These are phyloP conservation scores for Trametes cubensis DNA, from an alignment of 768 basidiomycete species.

Conservation along the genomic window DNA sequence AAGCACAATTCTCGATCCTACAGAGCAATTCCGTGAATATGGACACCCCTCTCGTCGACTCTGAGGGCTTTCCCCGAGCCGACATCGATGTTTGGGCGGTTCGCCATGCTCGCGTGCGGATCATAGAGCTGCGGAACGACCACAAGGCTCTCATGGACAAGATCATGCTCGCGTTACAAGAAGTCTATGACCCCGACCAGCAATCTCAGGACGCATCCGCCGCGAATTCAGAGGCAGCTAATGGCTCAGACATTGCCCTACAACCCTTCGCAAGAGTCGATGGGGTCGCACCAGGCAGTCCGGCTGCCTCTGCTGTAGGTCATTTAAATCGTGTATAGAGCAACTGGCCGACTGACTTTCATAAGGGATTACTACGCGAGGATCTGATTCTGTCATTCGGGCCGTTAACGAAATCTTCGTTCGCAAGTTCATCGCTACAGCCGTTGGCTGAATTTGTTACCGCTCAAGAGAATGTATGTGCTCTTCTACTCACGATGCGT, in stretches of 20 bases:
- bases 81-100: slow-evolving; percentile 87
- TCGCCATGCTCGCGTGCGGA: slow-evolving; percentile 69
- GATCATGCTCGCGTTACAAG: slow-evolving; percentile 69
- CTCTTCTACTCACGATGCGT: not conserved
- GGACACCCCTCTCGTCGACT: slow-evolving; percentile 76
- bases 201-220: slow-evolving; percentile 28
- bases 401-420: slow-evolving; percentile 53
- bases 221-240: slow-evolving; percentile 1
- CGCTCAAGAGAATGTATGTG: slow-evolving; percentile 76
- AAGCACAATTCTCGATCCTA: slow-evolving; percentile 62
- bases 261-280: slow-evolving; percentile 81
- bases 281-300: slow-evolving; percentile 77
- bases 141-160: slow-evolving; percentile 62
- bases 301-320: slow-evolving; percentile 80
- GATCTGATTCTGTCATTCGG: slow-evolving; percentile 81
- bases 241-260: slow-evolving; percentile 20
- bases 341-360: slow-evolving; percentile 4
- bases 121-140: slow-evolving; percentile 86
- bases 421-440: slow-evolving; percentile 58
- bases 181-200: slow-evolving; percentile 56
- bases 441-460: slow-evolving; percentile 75
- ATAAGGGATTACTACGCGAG: slow-evolving; percentile 65
- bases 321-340: slow-evolving; percentile 16
- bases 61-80: slow-evolving; percentile 86
- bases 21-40: slow-evolving; percentile 64